Evolutionary conservation across 2,329 filamentous ascomycete species (phyloP), one percentile per base, ranked within the genome.

Genomic region (Fusarium citri): DNA sequence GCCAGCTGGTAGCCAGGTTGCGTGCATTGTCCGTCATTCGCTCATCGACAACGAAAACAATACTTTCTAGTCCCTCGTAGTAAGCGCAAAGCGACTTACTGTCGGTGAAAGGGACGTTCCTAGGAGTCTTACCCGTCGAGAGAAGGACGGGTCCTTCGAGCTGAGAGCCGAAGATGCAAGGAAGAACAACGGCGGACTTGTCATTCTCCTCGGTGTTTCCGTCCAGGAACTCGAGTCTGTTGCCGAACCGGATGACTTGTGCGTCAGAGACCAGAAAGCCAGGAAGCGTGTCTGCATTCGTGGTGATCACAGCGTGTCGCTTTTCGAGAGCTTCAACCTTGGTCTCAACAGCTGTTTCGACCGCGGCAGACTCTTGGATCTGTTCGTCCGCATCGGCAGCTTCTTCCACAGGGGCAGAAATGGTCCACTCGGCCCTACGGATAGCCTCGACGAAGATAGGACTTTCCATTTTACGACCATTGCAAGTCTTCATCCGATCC

Each of bases 21-120:
- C 63, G 61, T 9, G 63, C 61, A 30, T 66, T 66, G 2, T 66
- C 63, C 0, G 63, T 66, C 61, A 66, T 66, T 6, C 37, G 30
- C 9, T 66, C 61, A 9, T 66, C 55, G 0, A 66, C 61, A 0
- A 66, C 25, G 2, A 66, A 61, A 0, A 16, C 30, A 8, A 66
- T n/a, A 6, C 25, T 60, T 3, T 66, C 63, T 0, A 66, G 11
- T 1, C 41, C 25, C 0, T 66, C 25, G 2, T 66, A 66, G 7
- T 66, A 66, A 16, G 42, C 8, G 5, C 61, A 49, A 1, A 66
- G 11, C 1, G 63, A 1, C 37, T 49, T 61, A 0, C 20, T 22
- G 3, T 66, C 47, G 0, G 9, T 25, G 2, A 66, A 66, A 0
- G 63, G 61, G 5, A 66, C 61, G 0, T 66, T 66, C 0, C 11